Evolutionary conservation across 805 yeast genomes (phyloP).

Genomic region (Metschnikowia borealis): DNA sequence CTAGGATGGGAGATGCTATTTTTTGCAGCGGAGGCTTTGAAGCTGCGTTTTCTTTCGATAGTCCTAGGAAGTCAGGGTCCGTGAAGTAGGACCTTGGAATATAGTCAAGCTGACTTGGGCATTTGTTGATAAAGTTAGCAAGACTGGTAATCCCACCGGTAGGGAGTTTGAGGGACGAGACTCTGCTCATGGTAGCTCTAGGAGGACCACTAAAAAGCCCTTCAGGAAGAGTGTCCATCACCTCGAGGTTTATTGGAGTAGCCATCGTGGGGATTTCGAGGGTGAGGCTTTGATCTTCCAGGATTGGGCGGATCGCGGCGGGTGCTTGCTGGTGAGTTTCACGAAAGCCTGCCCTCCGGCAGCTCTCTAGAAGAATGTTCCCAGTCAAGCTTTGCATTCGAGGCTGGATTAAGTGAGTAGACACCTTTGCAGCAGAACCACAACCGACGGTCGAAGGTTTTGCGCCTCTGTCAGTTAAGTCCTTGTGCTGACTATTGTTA

Average conservation of each 20-base stretch:
- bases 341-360: not conserved
- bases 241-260: not conserved
- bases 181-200: not conserved
- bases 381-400: not conserved
- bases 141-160: not conserved
- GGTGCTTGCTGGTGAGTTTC: not conserved
- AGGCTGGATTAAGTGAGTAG: not conserved
- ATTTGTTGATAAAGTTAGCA: not conserved
- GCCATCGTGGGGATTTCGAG: not conserved
- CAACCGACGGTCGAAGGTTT: not conserved
- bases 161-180: not conserved
- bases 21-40: not conserved
- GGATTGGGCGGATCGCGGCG: not conserved
- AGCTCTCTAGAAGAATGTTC: not conserved
- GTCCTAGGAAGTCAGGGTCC: not conserved
- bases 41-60: not conserved
- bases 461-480: not conserved
- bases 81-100: not conserved
- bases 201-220: not conserved
- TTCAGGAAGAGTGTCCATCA: not conserved
- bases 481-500: not conserved
- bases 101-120: not conserved
- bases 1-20: not conserved
- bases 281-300: not conserved
- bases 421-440: too few species aligned